phyloP scores from a whole-genome alignment of 257 asterid species.

The Gardenia jasminoides region DNA sequence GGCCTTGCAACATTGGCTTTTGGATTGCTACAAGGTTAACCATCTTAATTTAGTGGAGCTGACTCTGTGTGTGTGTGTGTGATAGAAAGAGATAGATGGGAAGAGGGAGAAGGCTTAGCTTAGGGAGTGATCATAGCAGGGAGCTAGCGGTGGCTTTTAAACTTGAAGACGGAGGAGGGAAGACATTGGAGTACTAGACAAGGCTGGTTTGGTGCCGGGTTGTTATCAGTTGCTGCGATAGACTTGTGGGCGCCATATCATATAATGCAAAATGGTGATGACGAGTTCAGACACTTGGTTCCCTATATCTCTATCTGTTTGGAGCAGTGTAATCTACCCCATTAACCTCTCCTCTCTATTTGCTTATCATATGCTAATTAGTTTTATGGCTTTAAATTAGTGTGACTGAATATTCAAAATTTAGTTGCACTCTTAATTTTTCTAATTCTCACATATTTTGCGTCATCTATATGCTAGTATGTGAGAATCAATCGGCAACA shows the following conservation, averaged over 20 bases:
- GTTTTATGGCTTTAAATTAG: neutral
- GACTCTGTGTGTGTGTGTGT: neutral
- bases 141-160: neutral
- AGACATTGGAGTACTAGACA: neutral
- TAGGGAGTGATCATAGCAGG: neutral
- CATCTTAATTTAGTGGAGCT: slow-evolving; percentile 29
- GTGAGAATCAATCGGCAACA: neutral
- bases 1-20: slow-evolving; percentile 50
- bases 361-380: neutral
- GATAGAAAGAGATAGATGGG: neutral
- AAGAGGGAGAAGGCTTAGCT: neutral
- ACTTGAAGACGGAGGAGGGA: neutral
- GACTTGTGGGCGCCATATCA: slow-evolving; percentile 4
- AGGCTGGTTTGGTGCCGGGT: slow-evolving; percentile 43
- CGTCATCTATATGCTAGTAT: no score
- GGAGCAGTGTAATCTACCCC: neutral
- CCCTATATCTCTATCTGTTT: neutral
- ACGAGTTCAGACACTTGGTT: neutral
- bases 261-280: neutral
- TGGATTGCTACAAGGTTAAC: slow-evolving; percentile 75
- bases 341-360: neutral
- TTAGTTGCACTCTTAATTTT: no score
- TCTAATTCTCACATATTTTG: no score
- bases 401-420: neutral
- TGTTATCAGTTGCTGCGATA: slow-evolving; percentile 29